Conservation (phyloP, 2,329 filamentous ascomycete genomes). For the Amylocarpus encephaloides region DNA sequence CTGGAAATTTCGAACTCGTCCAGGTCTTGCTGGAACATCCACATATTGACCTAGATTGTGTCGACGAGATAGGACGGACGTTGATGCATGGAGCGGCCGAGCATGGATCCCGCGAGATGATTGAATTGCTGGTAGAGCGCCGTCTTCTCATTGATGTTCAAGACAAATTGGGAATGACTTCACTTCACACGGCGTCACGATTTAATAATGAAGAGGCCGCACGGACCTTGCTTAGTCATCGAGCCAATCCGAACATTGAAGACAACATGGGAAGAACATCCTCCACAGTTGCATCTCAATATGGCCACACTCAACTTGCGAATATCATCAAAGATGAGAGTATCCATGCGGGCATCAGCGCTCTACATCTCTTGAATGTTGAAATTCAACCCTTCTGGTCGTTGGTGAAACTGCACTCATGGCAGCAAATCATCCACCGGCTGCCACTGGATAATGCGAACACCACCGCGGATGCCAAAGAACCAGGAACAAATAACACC, state of each 20-base stretch:
- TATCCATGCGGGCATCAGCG: too few relatives aligned
- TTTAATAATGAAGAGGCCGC: neutral
- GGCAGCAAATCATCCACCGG: neutral
- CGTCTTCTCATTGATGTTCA: neutral
- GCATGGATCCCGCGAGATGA: neutral
- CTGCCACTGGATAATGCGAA: neutral
- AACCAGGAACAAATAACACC: slow-evolving; percentile 7
- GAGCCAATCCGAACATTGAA: neutral
- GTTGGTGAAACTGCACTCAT: too few relatives aligned
- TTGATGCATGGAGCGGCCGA: slow-evolving; percentile 8
- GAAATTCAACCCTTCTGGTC: neutral
- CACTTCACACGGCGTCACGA: slow-evolving; percentile 7
- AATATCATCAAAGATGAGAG: neutral
- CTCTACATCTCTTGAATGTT: too few relatives aligned
- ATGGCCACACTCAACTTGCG: slow-evolving; percentile 5
- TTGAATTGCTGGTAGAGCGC: neutral
- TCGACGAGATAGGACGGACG: slow-evolving; percentile 4
- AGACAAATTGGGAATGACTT: slow-evolving; percentile 10
- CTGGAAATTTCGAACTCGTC: slow-evolving; percentile 2
- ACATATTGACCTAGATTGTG: slow-evolving; percentile 1
- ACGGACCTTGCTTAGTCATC: neutral
- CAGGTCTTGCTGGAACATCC: neutral
- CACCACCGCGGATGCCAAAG: neutral
- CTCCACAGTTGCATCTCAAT: slow-evolving; percentile 5
- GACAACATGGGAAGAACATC: slow-evolving; percentile 6